These are phyloP conservation scores for Halophytophthora polymorphica DNA, from an alignment of 352 stramenopile species.

Conservation along the genomic window DNA sequence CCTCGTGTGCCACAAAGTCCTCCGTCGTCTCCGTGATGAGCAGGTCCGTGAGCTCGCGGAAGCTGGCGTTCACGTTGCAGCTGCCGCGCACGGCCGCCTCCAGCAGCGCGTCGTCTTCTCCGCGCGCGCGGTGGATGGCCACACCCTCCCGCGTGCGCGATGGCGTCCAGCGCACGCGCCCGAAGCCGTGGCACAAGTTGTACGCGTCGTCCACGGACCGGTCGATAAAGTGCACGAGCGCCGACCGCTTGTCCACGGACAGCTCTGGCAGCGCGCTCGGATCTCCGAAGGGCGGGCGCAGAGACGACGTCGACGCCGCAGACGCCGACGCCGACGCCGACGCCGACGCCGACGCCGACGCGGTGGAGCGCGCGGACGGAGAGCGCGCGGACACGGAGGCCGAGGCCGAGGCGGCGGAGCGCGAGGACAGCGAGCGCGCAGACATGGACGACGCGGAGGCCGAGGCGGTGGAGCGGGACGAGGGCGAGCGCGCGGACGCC, in stretches of 20 bases:
- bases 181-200: constrained; percentile 76
- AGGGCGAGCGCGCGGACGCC: constrained; percentile 14
- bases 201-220: constrained; percentile 76
- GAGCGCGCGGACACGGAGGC: constrained; percentile 10
- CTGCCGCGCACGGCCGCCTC: constrained; percentile 70
- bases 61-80: constrained; percentile 72
- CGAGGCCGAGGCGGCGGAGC: constrained; percentile 12
- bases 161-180: constrained; percentile 67
- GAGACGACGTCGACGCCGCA: constrained; percentile 31
- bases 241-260: constrained; percentile 30
- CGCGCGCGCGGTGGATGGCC: constrained; percentile 62
- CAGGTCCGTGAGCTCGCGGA: constrained; percentile 74
- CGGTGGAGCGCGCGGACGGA: constrained; percentile 13
- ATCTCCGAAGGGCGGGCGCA: too few species aligned
- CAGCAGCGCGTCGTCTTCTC: constrained; percentile 55
- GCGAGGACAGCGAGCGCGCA: constrained; percentile 1
- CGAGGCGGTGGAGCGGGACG: too few species aligned
- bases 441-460: constrained; percentile 14
- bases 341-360: constrained; percentile 20
- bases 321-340: too few species aligned
- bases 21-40: constrained; percentile 69
- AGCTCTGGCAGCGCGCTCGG: constrained; percentile 42
- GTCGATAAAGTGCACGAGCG: constrained; percentile 76
- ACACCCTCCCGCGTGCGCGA: constrained; percentile 64
- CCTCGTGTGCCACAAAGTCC: constrained; percentile 67